Conservation (phyloP, 805 yeast genomes). For the Saturnispora gosingensis region DNA sequence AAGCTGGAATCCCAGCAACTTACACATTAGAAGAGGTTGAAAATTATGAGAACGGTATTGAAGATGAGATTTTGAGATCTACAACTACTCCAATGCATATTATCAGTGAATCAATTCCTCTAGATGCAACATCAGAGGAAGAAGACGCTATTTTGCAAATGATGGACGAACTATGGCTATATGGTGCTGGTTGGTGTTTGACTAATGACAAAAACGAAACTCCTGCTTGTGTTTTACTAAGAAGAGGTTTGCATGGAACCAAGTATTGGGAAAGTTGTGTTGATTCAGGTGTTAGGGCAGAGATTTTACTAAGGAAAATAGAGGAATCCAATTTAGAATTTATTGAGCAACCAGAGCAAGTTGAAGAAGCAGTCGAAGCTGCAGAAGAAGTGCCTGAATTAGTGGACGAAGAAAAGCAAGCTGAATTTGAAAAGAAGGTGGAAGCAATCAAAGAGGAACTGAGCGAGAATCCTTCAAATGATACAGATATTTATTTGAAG, state of each 20-base stretch:
- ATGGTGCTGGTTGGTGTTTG: constrained; percentile 91
- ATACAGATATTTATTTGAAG: constrained; percentile 53
- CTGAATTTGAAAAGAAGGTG: constrained; percentile 12
- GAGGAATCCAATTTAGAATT: constrained; percentile 57
- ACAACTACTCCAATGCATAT: constrained; percentile 79
- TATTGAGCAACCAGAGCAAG: constrained; percentile 30
- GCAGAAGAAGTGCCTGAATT: constrained; percentile 14
- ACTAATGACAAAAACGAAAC: constrained; percentile 64
- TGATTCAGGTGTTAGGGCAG: constrained; percentile 87
- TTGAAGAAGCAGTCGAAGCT: constrained; percentile 14
- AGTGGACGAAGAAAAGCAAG: constrained; percentile 10
- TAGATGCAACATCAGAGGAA: constrained; percentile 33
- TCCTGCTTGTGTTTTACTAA: constrained; percentile 72
- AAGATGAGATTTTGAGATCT: constrained; percentile 27
- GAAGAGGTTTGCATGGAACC: constrained; percentile 35
- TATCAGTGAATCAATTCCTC: constrained; percentile 44
- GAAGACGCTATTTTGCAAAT: constrained; percentile 38
- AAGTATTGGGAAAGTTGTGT: constrained; percentile 44
- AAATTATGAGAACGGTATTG: constrained; percentile 39
- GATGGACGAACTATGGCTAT: constrained; percentile 61
- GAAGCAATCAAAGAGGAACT: constrained; percentile 18
- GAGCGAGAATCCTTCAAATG: constrained; percentile 48
- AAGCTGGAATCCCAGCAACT: constrained; percentile 71
- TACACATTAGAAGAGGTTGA: constrained; percentile 72
- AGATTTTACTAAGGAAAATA: constrained; percentile 65